Evolutionary conservation across 345 rosid species (phyloP).

Genomic region (Sisymbrium altissimum): DNA sequence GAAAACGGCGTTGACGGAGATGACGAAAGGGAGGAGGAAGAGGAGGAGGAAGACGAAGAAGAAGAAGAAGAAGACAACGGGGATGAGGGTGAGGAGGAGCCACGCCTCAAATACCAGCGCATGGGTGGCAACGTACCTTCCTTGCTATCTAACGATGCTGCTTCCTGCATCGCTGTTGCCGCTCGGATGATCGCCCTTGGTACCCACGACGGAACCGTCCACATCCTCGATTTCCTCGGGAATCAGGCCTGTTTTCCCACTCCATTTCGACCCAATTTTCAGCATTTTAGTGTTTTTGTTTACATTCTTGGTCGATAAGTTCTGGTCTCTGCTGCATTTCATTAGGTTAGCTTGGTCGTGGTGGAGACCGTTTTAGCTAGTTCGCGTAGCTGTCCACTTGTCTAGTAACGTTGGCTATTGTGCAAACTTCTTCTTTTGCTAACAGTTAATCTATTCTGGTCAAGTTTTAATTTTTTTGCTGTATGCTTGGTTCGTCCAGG

Average conservation of each 20-base stretch:
- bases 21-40: slow-evolving; percentile 62
- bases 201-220: slow-evolving; percentile 78
- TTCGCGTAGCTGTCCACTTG: not conserved
- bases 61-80: slow-evolving; percentile 65
- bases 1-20: slow-evolving; percentile 96
- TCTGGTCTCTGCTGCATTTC: not conserved
- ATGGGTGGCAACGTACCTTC: slow-evolving; percentile 93
- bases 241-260: slow-evolving; percentile 60
- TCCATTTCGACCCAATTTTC: too few relatives aligned
- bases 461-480: not conserved
- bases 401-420: not conserved
- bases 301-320: not conserved
- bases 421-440: not conserved
- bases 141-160: slow-evolving; percentile 80
- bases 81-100: slow-evolving; percentile 83
- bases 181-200: slow-evolving; percentile 99
- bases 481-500: slow-evolving; percentile 43
- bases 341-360: not conserved
- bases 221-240: slow-evolving; percentile 94
- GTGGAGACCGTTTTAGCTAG: not conserved
- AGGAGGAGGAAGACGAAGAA: slow-evolving; percentile 49
- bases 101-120: slow-evolving; percentile 92
- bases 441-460: not conserved
- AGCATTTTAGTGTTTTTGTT: not conserved
- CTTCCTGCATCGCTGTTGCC: slow-evolving; percentile 89